Percentiles rank a stretch among this genome's conserved stretches.
Evolutionary conservation across 192 early-diverging fungal genomes (phyloP).

Genomic region (Umbelopsis sp.): DNA sequence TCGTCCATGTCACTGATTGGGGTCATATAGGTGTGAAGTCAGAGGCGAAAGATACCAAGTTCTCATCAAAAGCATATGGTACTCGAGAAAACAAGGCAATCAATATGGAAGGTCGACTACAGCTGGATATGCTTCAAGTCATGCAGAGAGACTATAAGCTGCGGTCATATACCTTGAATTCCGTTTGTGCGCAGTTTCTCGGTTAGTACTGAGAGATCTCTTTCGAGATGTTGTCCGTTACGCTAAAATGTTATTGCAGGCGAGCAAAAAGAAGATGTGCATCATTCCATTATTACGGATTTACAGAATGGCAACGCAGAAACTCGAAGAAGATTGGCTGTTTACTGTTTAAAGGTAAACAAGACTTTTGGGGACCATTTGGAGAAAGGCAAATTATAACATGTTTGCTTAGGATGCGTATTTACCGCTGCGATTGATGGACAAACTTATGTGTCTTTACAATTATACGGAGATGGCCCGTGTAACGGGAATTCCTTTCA

Average conservation of each 20-base stretch:
- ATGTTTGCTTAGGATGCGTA: conserved; percentile 73
- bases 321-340: conserved; percentile 89
- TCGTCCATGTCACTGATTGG: neutral
- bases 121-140: conserved; percentile 90
- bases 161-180: conserved; percentile 93
- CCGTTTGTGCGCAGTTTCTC: conserved; percentile 94
- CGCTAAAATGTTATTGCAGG: conserved; percentile 40
- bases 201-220: conserved; percentile 43
- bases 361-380: neutral
- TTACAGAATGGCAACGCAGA: conserved; percentile 95
- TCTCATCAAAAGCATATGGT: conserved; percentile 93
- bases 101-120: conserved; percentile 90
- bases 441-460: conserved; percentile 96
- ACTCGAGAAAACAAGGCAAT: conserved; percentile 89
- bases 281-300: conserved; percentile 97
- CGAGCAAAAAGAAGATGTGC: conserved; percentile 99
- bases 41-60: conserved; percentile 77
- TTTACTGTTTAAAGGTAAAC: conserved; percentile 91
- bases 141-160: conserved; percentile 97
- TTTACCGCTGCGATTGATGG: conserved; percentile 89
- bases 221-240: neutral
- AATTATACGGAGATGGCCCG: conserved; percentile 99
- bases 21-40: conserved; percentile 49
- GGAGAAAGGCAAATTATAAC: neutral
- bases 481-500: conserved; percentile 96